phyloP scores from a whole-genome alignment of 2,329 filamentous ascomycete species.

The Colletotrichum sp. region DNA sequence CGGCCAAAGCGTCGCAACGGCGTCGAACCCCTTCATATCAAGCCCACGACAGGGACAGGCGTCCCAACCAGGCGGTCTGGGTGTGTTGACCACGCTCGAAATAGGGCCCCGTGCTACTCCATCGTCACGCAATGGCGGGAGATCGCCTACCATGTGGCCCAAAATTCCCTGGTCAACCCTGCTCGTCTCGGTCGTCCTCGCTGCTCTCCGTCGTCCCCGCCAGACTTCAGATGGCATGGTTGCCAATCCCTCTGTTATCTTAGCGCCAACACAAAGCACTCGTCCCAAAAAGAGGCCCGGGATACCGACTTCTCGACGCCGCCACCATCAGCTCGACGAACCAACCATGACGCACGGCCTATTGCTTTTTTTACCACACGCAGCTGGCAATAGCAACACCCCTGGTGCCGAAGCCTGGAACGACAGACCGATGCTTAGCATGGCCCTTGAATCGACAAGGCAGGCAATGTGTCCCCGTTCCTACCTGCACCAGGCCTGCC shows the following conservation, averaged over 20 bases:
- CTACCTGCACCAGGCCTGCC: background rate
- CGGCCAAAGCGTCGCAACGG: conserved; percentile 12
- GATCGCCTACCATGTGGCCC: conserved; percentile 14
- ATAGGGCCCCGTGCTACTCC: background rate
- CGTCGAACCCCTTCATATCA: conserved; percentile 5
- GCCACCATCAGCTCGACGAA: background rate
- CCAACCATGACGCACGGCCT: background rate
- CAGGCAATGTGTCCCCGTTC: background rate
- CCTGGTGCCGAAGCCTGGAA: background rate
- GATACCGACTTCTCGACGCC: conserved; percentile 7
- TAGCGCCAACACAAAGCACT: background rate
- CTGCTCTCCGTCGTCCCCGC: background rate
- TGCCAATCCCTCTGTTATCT: background rate
- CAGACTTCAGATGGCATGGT: conserved; percentile 13
- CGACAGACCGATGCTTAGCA: background rate
- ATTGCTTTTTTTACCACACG: background rate
- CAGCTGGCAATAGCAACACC: background rate
- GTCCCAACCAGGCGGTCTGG: conserved; percentile 14
- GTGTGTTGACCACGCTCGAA: background rate
- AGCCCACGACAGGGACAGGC: conserved; percentile 13
- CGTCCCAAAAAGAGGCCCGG: background rate
- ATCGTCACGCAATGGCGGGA: conserved; percentile 16
- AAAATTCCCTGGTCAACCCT: conserved; percentile 12
- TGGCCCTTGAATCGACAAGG: background rate
- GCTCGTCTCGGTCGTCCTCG: background rate